Evolutionary conservation across 805 yeast genomes (phyloP).

Genomic region (Yamadazyma philogaea): DNA sequence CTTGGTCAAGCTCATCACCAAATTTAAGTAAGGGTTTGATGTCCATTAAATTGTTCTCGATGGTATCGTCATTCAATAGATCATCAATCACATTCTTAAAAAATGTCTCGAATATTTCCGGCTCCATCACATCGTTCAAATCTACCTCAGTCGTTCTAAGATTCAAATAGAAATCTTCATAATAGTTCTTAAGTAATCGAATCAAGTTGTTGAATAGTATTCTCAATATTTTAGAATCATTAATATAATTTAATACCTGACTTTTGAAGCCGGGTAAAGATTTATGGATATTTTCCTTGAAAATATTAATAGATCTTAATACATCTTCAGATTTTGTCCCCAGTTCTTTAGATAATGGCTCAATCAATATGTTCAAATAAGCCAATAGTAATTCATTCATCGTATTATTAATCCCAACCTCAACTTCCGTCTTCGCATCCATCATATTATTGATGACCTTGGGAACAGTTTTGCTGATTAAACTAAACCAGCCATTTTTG

Average conservation of each 20-base stretch:
- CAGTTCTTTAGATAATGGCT: conserved; percentile 26
- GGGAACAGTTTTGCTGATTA: conserved; percentile 71
- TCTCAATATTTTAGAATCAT: conserved; percentile 45
- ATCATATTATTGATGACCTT: conserved; percentile 76
- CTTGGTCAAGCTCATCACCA: conserved; percentile 11
- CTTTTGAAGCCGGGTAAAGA: conserved; percentile 55
- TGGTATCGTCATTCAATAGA: conserved; percentile 14
- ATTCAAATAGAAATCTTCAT: conserved; percentile 20
- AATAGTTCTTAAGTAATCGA: conserved; percentile 44
- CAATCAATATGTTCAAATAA: conserved; percentile 41
- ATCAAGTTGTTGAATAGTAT: conserved; percentile 30
- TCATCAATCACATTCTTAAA: conserved; percentile 14
- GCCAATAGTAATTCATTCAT: conserved; percentile 67
- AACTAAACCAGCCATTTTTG: conserved; percentile 36
- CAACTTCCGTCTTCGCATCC: conserved; percentile 72
- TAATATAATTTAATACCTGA: conserved; percentile 52
- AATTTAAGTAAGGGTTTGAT: conserved; percentile 15
- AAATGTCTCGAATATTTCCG: conserved; percentile 13
- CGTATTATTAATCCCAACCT: conserved; percentile 64
- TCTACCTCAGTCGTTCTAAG: conserved; percentile 19
- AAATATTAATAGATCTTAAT: conserved; percentile 14
- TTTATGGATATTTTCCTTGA: conserved; percentile 49
- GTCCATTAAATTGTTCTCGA: conserved; percentile 11
- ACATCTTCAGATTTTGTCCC: conserved; percentile 1
- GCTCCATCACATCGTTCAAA: conserved; percentile 37